These are phyloP conservation scores for Stagonosporopsis vannaccii DNA, from an alignment of 2,329 filamentous ascomycete species.

Conservation along the genomic window DNA sequence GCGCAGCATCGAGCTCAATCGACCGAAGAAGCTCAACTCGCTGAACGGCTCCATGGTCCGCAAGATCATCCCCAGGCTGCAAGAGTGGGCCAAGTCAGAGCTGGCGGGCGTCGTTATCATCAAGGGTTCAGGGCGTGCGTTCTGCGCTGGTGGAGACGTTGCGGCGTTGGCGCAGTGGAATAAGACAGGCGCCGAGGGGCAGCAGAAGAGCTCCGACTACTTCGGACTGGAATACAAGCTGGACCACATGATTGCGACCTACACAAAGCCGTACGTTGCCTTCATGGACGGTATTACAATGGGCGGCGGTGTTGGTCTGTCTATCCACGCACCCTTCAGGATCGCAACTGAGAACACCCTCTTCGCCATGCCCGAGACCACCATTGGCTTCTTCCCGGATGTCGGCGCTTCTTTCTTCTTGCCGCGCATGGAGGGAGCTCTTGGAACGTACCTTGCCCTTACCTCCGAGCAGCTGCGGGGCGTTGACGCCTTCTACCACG, in stretches of 20 bases:
- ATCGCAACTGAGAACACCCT: slow-evolving; percentile 95
- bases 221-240: slow-evolving; percentile 96
- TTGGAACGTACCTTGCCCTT: slow-evolving; percentile 92
- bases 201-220: slow-evolving; percentile 79
- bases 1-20: slow-evolving; percentile 91
- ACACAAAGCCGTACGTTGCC: slow-evolving; percentile 89
- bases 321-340: slow-evolving; percentile 92
- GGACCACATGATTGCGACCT: slow-evolving; percentile 93
- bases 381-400: slow-evolving; percentile 98
- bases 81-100: slow-evolving; percentile 95
- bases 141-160: slow-evolving; percentile 95
- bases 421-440: slow-evolving; percentile 81
- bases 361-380: slow-evolving; percentile 99
- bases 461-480: slow-evolving; percentile 86
- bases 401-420: slow-evolving; percentile 97
- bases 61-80: slow-evolving; percentile 87
- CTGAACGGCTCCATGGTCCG: slow-evolving; percentile 93
- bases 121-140: slow-evolving; percentile 85
- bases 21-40: slow-evolving; percentile 89
- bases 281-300: slow-evolving; percentile 99
- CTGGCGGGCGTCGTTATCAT: slow-evolving; percentile 92
- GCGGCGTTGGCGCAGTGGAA: slow-evolving; percentile 78
- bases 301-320: slow-evolving; percentile 95
- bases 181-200: slow-evolving; percentile 70
- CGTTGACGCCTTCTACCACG: slow-evolving; percentile 86